Evolutionary conservation across 768 basidiomycete genomes (phyloP).

Genomic region (Phaffia tasmanica): DNA sequence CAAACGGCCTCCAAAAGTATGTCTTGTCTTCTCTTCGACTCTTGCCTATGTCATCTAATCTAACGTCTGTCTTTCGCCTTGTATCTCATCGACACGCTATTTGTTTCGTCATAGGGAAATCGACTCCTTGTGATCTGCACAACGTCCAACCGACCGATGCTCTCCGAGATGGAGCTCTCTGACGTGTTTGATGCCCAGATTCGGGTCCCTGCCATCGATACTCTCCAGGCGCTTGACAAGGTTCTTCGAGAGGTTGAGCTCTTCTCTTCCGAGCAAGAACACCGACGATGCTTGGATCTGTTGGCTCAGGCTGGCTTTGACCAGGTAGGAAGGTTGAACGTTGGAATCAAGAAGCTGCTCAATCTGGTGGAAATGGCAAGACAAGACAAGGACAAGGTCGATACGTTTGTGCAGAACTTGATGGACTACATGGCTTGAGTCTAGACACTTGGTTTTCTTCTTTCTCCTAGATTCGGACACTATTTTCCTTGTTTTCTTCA

Average conservation of each 20-base stretch:
- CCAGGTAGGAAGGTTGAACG: constrained; percentile 49
- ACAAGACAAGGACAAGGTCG: constrained; percentile 76
- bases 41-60: not conserved
- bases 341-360: constrained; percentile 89
- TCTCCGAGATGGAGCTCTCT: constrained; percentile 77
- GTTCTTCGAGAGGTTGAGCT: constrained; percentile 70
- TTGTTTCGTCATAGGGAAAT: constrained; percentile 53
- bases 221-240: constrained; percentile 57
- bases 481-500: no score
- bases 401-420: constrained; percentile 40
- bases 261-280: constrained; percentile 47
- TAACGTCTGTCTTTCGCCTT: not conserved
- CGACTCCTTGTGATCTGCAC: constrained; percentile 86
- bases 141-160: constrained; percentile 71
- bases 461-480: no score
- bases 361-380: constrained; percentile 91
- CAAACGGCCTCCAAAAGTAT: constrained; percentile 82
- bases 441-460: no score
- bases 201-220: constrained; percentile 67
- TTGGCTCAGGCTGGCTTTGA: constrained; percentile 66
- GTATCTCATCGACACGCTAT: not conserved
- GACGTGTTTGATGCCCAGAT: constrained; percentile 82
- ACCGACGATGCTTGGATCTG: constrained; percentile 49
- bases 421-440: constrained; percentile 25
- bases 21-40: constrained; percentile 20